A percentile compares a stretch with the other conserved stretches of the same genome.
Evolutionary conservation across 805 yeast genomes (phyloP).

Genomic region (Candida corydali): DNA sequence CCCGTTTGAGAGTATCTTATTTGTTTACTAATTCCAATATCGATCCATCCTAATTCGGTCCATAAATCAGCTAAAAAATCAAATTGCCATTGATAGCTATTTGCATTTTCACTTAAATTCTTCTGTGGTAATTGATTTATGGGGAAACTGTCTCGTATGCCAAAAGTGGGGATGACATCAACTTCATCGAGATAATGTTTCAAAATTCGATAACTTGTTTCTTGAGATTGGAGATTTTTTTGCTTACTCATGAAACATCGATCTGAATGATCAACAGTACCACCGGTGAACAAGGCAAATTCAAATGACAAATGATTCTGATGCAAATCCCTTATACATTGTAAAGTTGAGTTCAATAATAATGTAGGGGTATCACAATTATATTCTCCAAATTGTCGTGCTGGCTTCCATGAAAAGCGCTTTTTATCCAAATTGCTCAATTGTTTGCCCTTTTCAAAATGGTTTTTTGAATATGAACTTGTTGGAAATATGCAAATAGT

Average conservation of each 20-base stretch:
- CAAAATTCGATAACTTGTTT: constrained; percentile 65
- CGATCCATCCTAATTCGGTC: constrained; percentile 36
- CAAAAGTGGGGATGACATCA: constrained; percentile 60
- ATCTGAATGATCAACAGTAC: constrained; percentile 69
- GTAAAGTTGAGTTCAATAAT: constrained; percentile 55
- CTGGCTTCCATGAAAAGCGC: constrained; percentile 36
- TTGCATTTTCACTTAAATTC: constrained; percentile 23
- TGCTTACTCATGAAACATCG: constrained; percentile 69
- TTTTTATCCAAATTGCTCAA: constrained; percentile 14
- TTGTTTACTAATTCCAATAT: constrained; percentile 23
- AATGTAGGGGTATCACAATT: constrained; percentile 64
- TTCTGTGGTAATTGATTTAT: constrained; percentile 63
- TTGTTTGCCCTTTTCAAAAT: constrained; percentile 12
- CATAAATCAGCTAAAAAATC: constrained; percentile 34
- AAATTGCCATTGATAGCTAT: constrained; percentile 34
- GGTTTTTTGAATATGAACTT: constrained; percentile 11
- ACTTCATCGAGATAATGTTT: constrained; percentile 47
- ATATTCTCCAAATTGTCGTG: constrained; percentile 59
- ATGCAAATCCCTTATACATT: constrained; percentile 15
- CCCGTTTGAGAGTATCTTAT: constrained; percentile 55
- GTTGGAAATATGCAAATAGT: too few species aligned
- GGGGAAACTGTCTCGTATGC: constrained; percentile 73
- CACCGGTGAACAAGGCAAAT: constrained; percentile 70
- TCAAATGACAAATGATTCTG: constrained; percentile 41
- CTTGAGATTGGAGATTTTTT: constrained; percentile 62